Evolutionary conservation across 768 basidiomycete genomes (phyloP), one percentile per base, ranked within the genome.

Genomic region (Termitomyces sp.): DNA sequence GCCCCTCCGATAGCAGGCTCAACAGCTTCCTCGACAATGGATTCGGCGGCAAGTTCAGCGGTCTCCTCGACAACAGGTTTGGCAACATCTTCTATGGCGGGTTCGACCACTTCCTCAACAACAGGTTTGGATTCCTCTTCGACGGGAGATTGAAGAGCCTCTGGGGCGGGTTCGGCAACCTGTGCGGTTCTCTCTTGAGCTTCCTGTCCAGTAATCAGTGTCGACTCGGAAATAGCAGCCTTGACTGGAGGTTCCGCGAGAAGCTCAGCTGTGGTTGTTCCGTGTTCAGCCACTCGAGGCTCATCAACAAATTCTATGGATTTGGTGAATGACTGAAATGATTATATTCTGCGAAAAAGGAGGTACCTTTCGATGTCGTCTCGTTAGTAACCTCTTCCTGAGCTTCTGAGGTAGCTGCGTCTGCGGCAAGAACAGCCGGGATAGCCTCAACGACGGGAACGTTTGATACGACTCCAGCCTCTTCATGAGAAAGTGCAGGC

Each of bases 141-240:
- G 12, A 60, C 48, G 21, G 57, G 65, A 25, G 31, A 55, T 35
- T 45, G 43, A n/a, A 59, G 44, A 32, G 53, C 44, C n/a, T 61
- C 67, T 35, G 58, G 61, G 19, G 34, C 56, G 32, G 27, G 45
- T 23, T 53, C 42, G 5, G 19, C 16, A 21, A 11, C 32, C 23
- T 16, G 23, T 19, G 43, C 52, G 14, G 34, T 4, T 21, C 14
- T 1, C 31, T 10, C 23, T 21, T 42, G 41, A 7, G 21, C 2
- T n/a, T 32, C 41, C 5, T 53, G 23, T 43, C 14, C 41, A 6
- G 29, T n/a, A 11, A 29, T 16, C 9, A 31, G 5, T 21, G 25
- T 32, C 12, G 21, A 23, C 25, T 37, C 23, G 7, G 14, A 12
- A 23, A 21, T 32, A 16, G 21, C 6, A 17, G 53, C 14, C n/a